Base-by-base conservation (phyloP, 2,329 filamentous ascomycete species). In the Colletotrichum sp. region DNA sequence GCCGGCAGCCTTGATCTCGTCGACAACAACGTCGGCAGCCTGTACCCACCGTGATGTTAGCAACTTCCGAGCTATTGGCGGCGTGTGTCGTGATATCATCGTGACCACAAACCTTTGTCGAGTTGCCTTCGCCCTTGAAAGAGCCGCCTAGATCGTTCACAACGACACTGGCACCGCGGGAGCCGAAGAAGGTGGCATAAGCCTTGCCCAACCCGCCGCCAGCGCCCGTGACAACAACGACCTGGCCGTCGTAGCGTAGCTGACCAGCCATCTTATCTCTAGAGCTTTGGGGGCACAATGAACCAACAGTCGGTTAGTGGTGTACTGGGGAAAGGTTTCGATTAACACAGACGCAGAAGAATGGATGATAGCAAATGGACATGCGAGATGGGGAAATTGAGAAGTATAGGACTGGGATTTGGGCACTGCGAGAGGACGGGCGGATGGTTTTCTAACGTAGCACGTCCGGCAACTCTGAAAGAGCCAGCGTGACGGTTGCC, bases 111-210 rank as follows among this genome's bases (percentile, higher is more conserved):
- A 98, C 96, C 92, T 95, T 98, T 85, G 92, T 92, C 57, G 95
- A 96, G 80, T 90, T 92, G 76, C 96, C 96, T 88, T 98, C 96
- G 80, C 97, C 96, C 87, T 97, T 96, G 90, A 97, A 96, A 63
- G 96, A 97, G 67, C 92, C 95, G 78, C 97, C 97, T 68, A 99
- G 91, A 84, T 99, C 97, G 86, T 99, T 99, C 81, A 99, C 97
- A 64, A 99, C 96, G 81, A 98, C 95, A 86, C 94, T 98, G 80
- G 96, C 97, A 82, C 97, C 97, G 83, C 96, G 93, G 72, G 95
- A 96, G 75, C 92, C 97, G 84, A 98, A 99, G 90, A 98, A 99
- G 77, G 93, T 88, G 80, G 98, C 96, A 84, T 94, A 98, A 82
- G 93, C 93, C 85, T 93, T 95, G 81, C 94, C 94, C 75, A 96